These are phyloP conservation scores for Salix viminalis DNA, from an alignment of 345 rosid species.

Conservation along the genomic window DNA sequence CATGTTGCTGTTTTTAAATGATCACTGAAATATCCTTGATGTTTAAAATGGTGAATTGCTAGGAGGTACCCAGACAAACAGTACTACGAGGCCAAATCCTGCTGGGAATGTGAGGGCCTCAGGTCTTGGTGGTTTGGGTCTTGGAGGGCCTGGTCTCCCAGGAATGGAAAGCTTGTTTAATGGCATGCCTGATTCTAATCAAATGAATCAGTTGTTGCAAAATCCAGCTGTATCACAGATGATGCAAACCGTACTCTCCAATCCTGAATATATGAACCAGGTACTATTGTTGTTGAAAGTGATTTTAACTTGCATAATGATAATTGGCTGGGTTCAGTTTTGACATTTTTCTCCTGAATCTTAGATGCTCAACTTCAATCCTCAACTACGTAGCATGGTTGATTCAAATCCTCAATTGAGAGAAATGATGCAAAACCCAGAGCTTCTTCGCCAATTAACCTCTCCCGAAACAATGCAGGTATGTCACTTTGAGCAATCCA, in stretches of 20 bases:
- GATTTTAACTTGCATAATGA: neutral
- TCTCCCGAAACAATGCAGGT: slow-evolving; percentile 65
- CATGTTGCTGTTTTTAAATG: neutral
- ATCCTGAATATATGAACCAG: slow-evolving; percentile 61
- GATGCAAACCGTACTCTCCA: slow-evolving; percentile 53
- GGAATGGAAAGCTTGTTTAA: slow-evolving; percentile 43
- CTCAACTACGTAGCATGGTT: slow-evolving; percentile 47
- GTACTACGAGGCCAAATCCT: slow-evolving; percentile 40
- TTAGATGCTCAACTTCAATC: slow-evolving; percentile 50
- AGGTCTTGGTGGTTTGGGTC: slow-evolving; percentile 42
- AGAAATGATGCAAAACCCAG: slow-evolving; percentile 63
- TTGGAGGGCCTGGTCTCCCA: slow-evolving; percentile 50
- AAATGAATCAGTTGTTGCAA: slow-evolving; percentile 48
- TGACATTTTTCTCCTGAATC: neutral
- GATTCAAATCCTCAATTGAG: slow-evolving; percentile 54
- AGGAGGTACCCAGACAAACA: slow-evolving; percentile 45
- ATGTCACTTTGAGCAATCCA: neutral
- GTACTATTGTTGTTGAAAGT: slow-evolving; percentile 24
- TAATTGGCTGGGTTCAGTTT: neutral
- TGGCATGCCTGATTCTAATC: slow-evolving; percentile 36
- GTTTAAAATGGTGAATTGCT: neutral
- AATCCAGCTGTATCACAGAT: slow-evolving; percentile 60
- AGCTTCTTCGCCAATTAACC: slow-evolving; percentile 56
- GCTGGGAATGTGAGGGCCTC: slow-evolving; percentile 39
- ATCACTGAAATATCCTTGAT: neutral